Evolutionary conservation across 768 basidiomycete genomes (phyloP).

Genomic region (Tephrocybe sp.): DNA sequence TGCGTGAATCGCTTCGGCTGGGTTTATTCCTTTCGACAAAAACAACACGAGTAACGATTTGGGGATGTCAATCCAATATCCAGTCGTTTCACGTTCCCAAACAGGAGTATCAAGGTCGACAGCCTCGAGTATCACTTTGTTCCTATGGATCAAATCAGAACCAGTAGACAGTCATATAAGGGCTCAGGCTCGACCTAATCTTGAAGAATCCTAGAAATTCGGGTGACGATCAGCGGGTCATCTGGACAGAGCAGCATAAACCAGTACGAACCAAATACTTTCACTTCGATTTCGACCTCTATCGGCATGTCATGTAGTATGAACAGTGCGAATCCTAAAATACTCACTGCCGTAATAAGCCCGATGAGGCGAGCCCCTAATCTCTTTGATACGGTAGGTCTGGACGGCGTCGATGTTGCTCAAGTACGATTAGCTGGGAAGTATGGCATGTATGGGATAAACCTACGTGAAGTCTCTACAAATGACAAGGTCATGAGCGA

Average conservation of each 20-base stretch:
- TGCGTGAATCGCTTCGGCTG: slow-evolving; percentile 82
- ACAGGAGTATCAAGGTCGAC: slow-evolving; percentile 79
- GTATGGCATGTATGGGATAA: neutral
- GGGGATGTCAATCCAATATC: slow-evolving; percentile 81
- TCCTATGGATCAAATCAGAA: slow-evolving; percentile 34
- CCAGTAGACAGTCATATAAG: neutral
- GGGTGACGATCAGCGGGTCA: neutral
- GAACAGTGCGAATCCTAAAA: neutral
- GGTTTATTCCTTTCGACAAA: slow-evolving; percentile 52
- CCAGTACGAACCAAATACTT: slow-evolving; percentile 66
- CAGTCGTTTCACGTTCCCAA: slow-evolving; percentile 72
- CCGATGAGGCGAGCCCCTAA: slow-evolving; percentile 52
- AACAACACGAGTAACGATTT: slow-evolving; percentile 51
- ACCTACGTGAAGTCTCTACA: slow-evolving; percentile 74
- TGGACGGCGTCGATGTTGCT: slow-evolving; percentile 80
- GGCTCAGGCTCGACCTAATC: slow-evolving; percentile 46
- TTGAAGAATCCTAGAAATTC: slow-evolving; percentile 70
- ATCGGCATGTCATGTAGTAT: neutral
- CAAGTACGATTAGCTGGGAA: slow-evolving; percentile 4
- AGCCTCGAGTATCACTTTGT: slow-evolving; percentile 65
- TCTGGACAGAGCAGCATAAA: neutral
- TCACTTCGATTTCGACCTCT: slow-evolving; percentile 65
- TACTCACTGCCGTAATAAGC: slow-evolving; percentile 75
- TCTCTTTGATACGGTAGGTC: slow-evolving; percentile 70
- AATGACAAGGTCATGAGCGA: neutral